phyloP scores from a whole-genome alignment of 345 rosid genomes.

The Fremontodendron californicum region DNA sequence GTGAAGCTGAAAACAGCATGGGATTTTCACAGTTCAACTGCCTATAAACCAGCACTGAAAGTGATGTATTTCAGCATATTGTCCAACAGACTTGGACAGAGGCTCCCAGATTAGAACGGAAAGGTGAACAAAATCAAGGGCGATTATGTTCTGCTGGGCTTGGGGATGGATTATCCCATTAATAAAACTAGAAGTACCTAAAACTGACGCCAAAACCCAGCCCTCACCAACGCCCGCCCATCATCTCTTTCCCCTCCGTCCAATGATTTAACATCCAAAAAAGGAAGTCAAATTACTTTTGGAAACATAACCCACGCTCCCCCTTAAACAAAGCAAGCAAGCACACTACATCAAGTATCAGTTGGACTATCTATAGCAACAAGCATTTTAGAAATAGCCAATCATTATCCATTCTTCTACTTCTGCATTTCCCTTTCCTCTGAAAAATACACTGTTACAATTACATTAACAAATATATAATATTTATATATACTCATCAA shows the following conservation, averaged over 20 bases:
- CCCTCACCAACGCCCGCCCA: neutral
- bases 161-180: no score
- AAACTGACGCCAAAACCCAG: neutral
- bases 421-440: constrained; percentile 19
- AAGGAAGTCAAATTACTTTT: constrained; percentile 30
- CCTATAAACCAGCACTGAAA: neutral
- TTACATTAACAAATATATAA: neutral
- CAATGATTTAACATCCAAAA: constrained; percentile 19
- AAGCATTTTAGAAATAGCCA: constrained; percentile 15
- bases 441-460: constrained; percentile 14
- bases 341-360: constrained; percentile 17
- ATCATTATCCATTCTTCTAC: constrained; percentile 23
- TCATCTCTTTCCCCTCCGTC: neutral
- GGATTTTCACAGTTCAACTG: neutral
- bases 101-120: neutral
- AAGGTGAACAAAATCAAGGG: neutral
- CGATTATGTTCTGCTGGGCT: neutral
- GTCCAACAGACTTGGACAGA: neutral
- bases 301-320: constrained; percentile 18
- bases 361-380: constrained; percentile 10
- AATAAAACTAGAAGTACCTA: neutral
- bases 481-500: constrained; percentile 19
- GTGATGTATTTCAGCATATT: neutral
- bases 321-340: constrained; percentile 17
- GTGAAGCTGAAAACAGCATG: neutral